Base-by-base conservation (phyloP, 1,284 basidiomycete species). In the Rugosomyces carneus region DNA sequence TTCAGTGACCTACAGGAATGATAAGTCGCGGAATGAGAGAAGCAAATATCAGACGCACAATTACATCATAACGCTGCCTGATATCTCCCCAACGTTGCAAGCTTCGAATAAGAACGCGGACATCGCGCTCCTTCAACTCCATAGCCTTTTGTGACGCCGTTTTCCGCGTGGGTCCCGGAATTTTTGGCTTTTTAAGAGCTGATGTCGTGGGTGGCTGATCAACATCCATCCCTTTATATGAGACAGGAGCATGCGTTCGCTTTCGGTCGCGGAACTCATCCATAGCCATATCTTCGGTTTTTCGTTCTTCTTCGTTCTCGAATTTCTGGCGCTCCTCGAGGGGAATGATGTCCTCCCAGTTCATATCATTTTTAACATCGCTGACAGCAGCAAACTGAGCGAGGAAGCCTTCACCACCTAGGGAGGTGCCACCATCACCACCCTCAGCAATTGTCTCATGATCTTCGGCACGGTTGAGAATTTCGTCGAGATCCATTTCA, bases 281-380 rank as follows among this genome's bases (percentile, higher is more conserved):
- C 1, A 80, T 69, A 44, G 70, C 73, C 43, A 80, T 54, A 54
- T 89, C 86, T 57, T 85, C 84, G 41, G 76, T 77, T 60, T 79
- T 72, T 52, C 82, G 78, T 55, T 83, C 88, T 54, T 92, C 91
- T 54, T 93, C 91, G 40, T 81, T 78, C 53, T 94, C 90, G 40
- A 87, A 81, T 64, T 84, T 84, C 62, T 88, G 84, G 5, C 96
- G 86, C 59, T 94, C 93, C 31, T 95, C 92, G 9, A 89, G 68
- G 6, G 96, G 96, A 57, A 99, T 99, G 62, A 99, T 99, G 56
- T 99, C 96, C 62, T 99, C 96, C 96, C 96, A 99, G 61, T 72
- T 91, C 76, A 98, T 89, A 68, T 95, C 93, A 60, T 94, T 93
- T 76, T 98, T 98, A 61, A 99, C 86, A 66, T 99, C 96, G 65